Percentiles rank a stretch among this genome's conserved stretches.
Evolutionary conservation across 139 green algal species (phyloP).

Genomic region (Penium margaritaceum): DNA sequence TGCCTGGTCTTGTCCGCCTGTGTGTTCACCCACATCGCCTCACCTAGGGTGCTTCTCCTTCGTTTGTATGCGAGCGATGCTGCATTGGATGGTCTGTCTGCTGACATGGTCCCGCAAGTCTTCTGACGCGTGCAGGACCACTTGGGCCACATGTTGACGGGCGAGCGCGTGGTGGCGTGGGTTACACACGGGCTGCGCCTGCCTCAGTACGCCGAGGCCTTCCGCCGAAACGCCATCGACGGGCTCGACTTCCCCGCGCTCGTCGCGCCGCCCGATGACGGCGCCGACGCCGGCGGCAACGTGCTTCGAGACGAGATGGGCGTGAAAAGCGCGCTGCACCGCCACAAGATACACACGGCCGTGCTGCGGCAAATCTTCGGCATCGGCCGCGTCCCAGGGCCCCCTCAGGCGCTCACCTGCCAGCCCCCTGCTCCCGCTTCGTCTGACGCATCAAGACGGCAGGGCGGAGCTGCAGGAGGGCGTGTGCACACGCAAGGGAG

Average conservation of each 20-base stretch:
- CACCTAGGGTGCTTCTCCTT: not conserved
- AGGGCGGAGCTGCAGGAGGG: too few species aligned
- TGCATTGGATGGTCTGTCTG: not conserved
- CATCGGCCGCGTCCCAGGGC: constrained; percentile 23
- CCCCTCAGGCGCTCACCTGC: constrained; percentile 3
- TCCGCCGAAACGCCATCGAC: constrained; percentile 31
- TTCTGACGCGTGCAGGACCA: constrained; percentile 36
- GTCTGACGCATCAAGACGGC: too few species aligned
- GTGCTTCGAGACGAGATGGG: constrained; percentile 29
- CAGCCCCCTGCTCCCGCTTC: not conserved
- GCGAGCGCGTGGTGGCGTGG: constrained; percentile 39
- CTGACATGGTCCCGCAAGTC: too few species aligned
- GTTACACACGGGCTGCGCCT: constrained; percentile 36
- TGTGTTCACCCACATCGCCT: not conserved
- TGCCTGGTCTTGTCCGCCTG: not conserved
- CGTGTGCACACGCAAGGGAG: too few species aligned
- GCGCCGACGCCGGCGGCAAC: constrained; percentile 23
- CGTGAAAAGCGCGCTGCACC: constrained; percentile 32
- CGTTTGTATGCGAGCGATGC: not conserved
- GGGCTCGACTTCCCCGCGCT: constrained; percentile 39
- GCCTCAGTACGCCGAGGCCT: constrained; percentile 40
- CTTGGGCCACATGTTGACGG: constrained; percentile 36
- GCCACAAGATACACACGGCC: constrained; percentile 16
- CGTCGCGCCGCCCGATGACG: too few species aligned
- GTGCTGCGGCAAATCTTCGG: constrained; percentile 40